Evolutionary conservation across 1,284 basidiomycete species (phyloP), one percentile per base, ranked within the genome.

Genomic region (Naganishia cerealis): DNA sequence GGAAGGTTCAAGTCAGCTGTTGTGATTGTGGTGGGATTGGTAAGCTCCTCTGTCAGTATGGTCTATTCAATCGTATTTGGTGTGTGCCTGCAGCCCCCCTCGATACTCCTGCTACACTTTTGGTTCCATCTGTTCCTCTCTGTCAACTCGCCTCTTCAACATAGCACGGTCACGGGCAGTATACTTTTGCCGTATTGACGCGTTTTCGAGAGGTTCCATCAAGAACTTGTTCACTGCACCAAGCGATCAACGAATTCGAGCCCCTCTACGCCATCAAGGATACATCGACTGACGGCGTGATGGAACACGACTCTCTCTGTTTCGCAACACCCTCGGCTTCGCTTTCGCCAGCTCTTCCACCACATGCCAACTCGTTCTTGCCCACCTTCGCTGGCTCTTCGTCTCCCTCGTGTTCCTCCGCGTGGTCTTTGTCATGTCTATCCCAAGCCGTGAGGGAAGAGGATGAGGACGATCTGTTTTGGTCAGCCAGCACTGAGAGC

Each of bases 401-500:
- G 3, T 40, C 61, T 21, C 61, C 53, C 15, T 63, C 61, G 24
- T 54, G 38, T 13, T 63, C 61, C 21, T 63, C 61, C 12, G 50
- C 50, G 38, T 24, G 26, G 26, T 63, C 50, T 8, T 40, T 54
- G 39, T 29, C 52, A 9, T 54, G 42, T 39, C 61, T 52, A n/a
- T 63, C 61, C 24, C 38, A 40, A 18, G 53, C 53, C 24, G 16
- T 24, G 24, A 50, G 33, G 7, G 61, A 52, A 8, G 24, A 8
- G 36, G 61, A 63, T 12, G 50, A 54, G 39, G 61, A 62, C 38
- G 59, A 63, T 63, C 61, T 63, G 61, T 63, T 63, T 24, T 63
- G 50, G 61, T 54, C 36, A 16, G 50, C 61, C 16, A 54, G 50
- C 33, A n/a, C 33, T 39, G 61, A 42, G 12, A 39, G 24, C 26